Evolutionary conservation across 768 basidiomycete species (phyloP), one percentile per base, ranked within the genome.

Genomic region (Termitomyces titanicus): DNA sequence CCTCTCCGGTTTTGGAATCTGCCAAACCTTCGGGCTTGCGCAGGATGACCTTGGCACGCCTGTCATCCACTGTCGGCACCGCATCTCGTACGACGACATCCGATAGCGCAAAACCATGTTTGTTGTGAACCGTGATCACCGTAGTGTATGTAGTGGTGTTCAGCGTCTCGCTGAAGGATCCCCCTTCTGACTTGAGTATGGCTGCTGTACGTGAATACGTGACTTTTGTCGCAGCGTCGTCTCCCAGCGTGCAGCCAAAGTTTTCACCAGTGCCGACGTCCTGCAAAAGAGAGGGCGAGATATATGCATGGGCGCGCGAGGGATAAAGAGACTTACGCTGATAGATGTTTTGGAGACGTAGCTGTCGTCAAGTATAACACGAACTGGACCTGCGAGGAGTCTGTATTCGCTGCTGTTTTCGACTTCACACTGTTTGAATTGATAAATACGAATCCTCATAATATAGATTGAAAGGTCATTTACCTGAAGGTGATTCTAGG

Each of bases 371-470:
- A 84, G 62, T 61, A 84, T 81, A 24, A 85, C 78, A 54, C 68
- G 76, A 37, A 83, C 78, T 0, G 74, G 69, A 0, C 84, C 85
- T 8, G 80, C 71, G 2, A 87, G 74, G 27, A 86, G 69, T 25
- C 77, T 70, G 58, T 82, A 82, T 49, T 81, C 79, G 63, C 80
- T 83, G 42, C 74, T 79, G 60, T 86, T 86, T 65, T 79, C 78
- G 49, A 85, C 77, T 55, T 71, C 65, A 55, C 75, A 79, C 76
- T 80, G 47, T 10, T 33, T 61, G 51, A 56, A 45, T 5, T 17
- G 24, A 45, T 25, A 13, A n/a, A 17, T 18, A 39, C 45, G 13
- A 9, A 54, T 15, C 15, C 24, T 9, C 15, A 18, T 17, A 29
- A n/a, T 20, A 20, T 29, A 25, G 18, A 2, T 46, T 29, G 34